Percentiles rank a stretch among this genome's conserved stretches.
These are phyloP conservation scores for Pterocarpus santalinus DNA, from an alignment of 306 rosid genomes.

Conservation along the genomic window DNA sequence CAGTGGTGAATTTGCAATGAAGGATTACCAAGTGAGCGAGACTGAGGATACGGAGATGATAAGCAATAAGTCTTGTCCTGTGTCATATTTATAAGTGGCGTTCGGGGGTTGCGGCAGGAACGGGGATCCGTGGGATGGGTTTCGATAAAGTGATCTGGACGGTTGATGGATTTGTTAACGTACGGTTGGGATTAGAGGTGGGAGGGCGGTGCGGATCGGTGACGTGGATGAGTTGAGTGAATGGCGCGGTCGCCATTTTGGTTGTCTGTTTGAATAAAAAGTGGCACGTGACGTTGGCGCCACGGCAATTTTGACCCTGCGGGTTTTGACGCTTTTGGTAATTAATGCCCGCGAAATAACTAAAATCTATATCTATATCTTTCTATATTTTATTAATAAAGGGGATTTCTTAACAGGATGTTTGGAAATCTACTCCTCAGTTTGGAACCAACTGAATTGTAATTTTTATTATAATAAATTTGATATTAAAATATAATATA, in stretches of 20 bases:
- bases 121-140: not conserved
- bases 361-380: no score
- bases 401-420: no score
- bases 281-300: not conserved
- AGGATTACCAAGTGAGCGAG: not conserved
- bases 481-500: no score
- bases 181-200: not conserved
- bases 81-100: not conserved
- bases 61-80: not conserved
- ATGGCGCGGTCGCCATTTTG: not conserved
- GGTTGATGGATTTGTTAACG: not conserved
- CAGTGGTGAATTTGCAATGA: not conserved
- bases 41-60: not conserved
- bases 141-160: not conserved
- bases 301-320: not conserved
- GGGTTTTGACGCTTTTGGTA: not conserved
- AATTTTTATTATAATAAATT: no score
- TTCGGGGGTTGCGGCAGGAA: not conserved
- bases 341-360: not conserved
- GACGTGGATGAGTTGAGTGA: not conserved
- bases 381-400: no score
- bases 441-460: no score
- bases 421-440: no score
- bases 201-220: not conserved
- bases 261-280: no score